These are phyloP conservation scores for Eutrema heterophyllum DNA, from an alignment of 345 rosid species.

Conservation along the genomic window DNA sequence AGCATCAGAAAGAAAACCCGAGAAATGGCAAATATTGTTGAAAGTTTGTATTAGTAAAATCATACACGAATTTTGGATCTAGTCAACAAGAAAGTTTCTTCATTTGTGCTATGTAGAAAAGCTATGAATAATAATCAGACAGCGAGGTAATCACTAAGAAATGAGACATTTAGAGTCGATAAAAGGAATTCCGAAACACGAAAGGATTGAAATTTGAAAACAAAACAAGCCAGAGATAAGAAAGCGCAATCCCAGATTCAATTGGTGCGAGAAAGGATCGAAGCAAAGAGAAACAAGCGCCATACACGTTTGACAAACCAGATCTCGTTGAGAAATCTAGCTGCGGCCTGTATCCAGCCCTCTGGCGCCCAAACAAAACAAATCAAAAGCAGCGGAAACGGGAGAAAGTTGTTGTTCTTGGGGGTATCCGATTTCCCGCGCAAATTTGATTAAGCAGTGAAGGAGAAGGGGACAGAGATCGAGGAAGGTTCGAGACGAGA, in stretches of 20 bases:
- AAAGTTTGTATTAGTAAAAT: background rate
- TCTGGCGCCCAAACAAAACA: background rate
- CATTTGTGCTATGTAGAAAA: background rate
- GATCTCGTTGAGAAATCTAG: constrained; percentile 21
- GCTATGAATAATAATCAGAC: background rate
- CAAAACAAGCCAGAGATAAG: background rate
- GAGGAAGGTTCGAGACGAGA: constrained; percentile 22
- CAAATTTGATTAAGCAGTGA: constrained; percentile 14
- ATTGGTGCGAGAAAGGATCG: background rate
- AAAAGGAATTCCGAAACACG: background rate
- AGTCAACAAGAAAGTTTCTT: constrained; percentile 22
- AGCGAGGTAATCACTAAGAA: background rate
- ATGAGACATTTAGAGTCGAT: background rate
- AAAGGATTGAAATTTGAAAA: background rate
- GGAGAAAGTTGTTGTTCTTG: background rate
- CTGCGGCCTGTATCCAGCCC: background rate
- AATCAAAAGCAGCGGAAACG: background rate
- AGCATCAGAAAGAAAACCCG: background rate
- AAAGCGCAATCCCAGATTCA: background rate
- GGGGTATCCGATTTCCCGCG: constrained; percentile 28
- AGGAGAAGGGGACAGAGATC: constrained; percentile 20
- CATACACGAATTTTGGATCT: constrained; percentile 12
- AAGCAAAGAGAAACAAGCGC: background rate
- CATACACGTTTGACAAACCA: constrained; percentile 17
- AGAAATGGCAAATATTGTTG: background rate